phyloP scores from a whole-genome alignment of 2,329 filamentous ascomycete species.

The Phyllosticta capitalensis region DNA sequence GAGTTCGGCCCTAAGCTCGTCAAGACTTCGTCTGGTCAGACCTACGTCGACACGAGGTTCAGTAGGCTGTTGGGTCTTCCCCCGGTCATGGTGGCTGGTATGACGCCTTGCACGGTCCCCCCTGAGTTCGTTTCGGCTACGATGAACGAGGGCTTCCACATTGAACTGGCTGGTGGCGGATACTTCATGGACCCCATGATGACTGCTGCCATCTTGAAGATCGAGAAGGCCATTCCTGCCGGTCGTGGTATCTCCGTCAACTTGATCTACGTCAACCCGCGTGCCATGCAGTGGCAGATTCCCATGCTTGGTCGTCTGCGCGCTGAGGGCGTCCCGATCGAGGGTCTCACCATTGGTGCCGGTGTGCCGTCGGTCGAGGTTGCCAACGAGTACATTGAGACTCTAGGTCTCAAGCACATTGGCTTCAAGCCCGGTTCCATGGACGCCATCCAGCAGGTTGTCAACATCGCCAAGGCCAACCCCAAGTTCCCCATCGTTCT shows the following conservation, averaged over 20 bases:
- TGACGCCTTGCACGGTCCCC: conserved; percentile 39
- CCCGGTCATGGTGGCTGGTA: conserved; percentile 40
- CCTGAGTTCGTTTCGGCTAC: conserved; percentile 45
- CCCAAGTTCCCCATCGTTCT: conserved; percentile 37
- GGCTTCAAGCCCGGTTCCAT: conserved; percentile 40
- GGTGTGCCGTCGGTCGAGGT: conserved; percentile 40
- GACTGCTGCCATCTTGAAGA: conserved; percentile 36
- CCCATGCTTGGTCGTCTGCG: conserved; percentile 39
- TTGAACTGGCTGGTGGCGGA: conserved; percentile 41
- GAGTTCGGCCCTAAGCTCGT: conserved; percentile 89
- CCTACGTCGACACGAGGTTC: conserved; percentile 84
- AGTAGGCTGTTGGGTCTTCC: conserved; percentile 38
- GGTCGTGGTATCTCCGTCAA: conserved; percentile 45
- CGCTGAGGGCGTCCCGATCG: conserved; percentile 37
- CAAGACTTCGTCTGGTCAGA: conserved; percentile 79
- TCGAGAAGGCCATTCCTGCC: conserved; percentile 35
- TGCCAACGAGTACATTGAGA: conserved; percentile 45
- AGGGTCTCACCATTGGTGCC: conserved; percentile 40
- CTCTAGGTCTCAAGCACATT: conserved; percentile 43
- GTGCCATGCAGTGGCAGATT: conserved; percentile 45
- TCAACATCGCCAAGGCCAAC: conserved; percentile 39
- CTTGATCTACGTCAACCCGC: conserved; percentile 45
- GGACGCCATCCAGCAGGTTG: conserved; percentile 36
- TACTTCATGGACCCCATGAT: conserved; percentile 39
- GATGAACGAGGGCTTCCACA: conserved; percentile 43